phyloP scores from a whole-genome alignment of 192 early-diverging fungal genomes.

The Coemansia umbellata region DNA sequence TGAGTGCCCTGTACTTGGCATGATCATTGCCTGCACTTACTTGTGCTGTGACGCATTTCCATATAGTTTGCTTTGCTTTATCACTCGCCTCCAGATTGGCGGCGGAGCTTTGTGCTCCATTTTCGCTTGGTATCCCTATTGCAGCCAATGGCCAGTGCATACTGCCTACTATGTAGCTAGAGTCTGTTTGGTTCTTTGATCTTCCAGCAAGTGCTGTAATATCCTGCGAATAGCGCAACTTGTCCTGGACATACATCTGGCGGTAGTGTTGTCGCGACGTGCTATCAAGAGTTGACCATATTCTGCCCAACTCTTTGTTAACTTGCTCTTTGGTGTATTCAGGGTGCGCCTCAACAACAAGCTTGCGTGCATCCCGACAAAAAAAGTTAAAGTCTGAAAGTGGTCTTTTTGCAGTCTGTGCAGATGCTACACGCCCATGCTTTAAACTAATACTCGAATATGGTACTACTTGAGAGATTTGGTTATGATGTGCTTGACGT shows the following conservation, averaged over 20 bases:
- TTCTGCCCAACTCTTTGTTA: slow-evolving; percentile 43
- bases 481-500: neutral
- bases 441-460: neutral
- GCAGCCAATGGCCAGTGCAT: no score
- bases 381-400: slow-evolving; percentile 49
- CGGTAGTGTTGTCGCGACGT: slow-evolving; percentile 39
- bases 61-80: slow-evolving; percentile 11
- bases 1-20: no score
- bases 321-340: slow-evolving; percentile 47
- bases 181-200: neutral
- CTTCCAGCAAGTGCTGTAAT: neutral
- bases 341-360: slow-evolving; percentile 34
- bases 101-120: no score
- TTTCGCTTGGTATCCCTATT: neutral
- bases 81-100: no score
- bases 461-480: neutral
- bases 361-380: slow-evolving; percentile 42
- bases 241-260: slow-evolving; percentile 32
- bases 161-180: neutral
- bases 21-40: neutral
- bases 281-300: slow-evolving; percentile 32
- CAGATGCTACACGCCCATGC: neutral
- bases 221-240: slow-evolving; percentile 24
- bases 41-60: slow-evolving; percentile 8
- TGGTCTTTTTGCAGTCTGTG: slow-evolving; percentile 23